Percentiles rank a stretch among this genome's conserved stretches.
These are phyloP conservation scores for Lobosporangium transversale DNA, from an alignment of 192 early-diverging fungal species.

Conservation along the genomic window DNA sequence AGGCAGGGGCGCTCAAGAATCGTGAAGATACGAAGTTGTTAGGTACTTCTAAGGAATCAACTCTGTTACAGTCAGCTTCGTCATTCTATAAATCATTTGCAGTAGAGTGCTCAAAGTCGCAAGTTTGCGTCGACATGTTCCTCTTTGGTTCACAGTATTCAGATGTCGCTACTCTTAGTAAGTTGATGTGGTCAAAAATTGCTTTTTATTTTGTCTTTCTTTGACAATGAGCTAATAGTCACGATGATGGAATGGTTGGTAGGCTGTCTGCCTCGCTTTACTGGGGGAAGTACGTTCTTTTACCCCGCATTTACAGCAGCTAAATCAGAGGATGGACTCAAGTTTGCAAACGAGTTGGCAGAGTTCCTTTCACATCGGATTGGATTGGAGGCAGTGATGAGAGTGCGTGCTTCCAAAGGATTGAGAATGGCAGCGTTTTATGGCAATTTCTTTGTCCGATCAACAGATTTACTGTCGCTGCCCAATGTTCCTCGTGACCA, in stretches of 20 bases:
- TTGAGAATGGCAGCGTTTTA: conserved; percentile 90
- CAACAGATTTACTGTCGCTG: conserved; percentile 89
- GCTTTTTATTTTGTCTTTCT: background rate
- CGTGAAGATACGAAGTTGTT: conserved; percentile 89
- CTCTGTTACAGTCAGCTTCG: conserved; percentile 83
- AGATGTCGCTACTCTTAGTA: conserved; percentile 91
- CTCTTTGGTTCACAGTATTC: conserved; percentile 85
- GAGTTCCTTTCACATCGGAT: conserved; percentile 82
- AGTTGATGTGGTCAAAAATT: conserved; percentile 3
- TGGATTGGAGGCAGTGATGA: conserved; percentile 92
- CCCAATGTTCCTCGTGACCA: conserved; percentile 96
- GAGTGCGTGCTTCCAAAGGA: conserved; percentile 91
- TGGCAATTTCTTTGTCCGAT: conserved; percentile 97
- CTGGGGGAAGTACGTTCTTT: conserved; percentile 88
- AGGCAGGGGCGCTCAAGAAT: conserved; percentile 81
- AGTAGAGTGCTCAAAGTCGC: conserved; percentile 89
- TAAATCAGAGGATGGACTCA: conserved; percentile 82
- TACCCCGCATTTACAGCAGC: conserved; percentile 91
- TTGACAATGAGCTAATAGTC: background rate
- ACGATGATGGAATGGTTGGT: background rate
- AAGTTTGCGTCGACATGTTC: conserved; percentile 91
- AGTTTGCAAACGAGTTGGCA: conserved; percentile 85
- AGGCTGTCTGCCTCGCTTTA: conserved; percentile 83
- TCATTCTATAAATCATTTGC: conserved; percentile 93
- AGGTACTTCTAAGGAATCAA: conserved; percentile 89